Conservation (phyloP, 768 basidiomycete genomes). For the Calocera cornea region DNA sequence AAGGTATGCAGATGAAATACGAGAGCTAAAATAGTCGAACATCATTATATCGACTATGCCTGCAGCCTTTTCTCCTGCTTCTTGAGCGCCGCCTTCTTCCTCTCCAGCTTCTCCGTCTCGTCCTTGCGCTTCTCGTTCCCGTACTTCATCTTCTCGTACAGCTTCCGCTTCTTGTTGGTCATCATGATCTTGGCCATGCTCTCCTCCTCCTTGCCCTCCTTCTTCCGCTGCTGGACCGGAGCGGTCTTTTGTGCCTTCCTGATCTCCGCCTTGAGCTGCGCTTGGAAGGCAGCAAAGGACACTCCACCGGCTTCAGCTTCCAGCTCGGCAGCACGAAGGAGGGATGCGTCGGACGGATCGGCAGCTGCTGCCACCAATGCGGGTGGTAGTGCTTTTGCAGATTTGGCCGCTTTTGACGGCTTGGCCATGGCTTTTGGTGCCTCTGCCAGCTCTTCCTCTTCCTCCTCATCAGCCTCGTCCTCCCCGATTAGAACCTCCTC, state of each 20-base stretch:
- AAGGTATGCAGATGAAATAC: no score
- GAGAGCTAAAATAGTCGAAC: no score
- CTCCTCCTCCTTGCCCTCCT: conserved; percentile 33
- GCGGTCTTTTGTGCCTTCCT: conserved; percentile 21
- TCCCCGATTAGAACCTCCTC: conserved; percentile 14
- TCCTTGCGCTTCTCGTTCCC: conserved; percentile 58
- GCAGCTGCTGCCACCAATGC: conserved; percentile 28
- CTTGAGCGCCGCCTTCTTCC: conserved; percentile 41
- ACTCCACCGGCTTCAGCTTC: conserved; percentile 82
- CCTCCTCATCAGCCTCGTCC: conserved; percentile 23
- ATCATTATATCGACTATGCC: no score
- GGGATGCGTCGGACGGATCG: conserved; percentile 45
- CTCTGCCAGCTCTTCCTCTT: conserved; percentile 23
- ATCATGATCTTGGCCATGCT: conserved; percentile 98
- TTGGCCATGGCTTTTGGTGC: conserved; percentile 19
- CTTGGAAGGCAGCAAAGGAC: conserved; percentile 66
- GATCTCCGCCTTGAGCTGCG: conserved; percentile 46
- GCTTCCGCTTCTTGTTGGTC: conserved; percentile 85
- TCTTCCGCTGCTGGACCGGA: conserved; percentile 15
- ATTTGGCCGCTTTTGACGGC: background rate
- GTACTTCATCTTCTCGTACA: conserved; percentile 89
- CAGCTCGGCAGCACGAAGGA: conserved; percentile 74
- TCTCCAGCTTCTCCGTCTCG: conserved; percentile 55
- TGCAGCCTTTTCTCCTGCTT: conserved; percentile 44
- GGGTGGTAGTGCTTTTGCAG: conserved; percentile 15